Conservation (phyloP, 1,284 basidiomycete species). For the Fomitopsis betulina region DNA sequence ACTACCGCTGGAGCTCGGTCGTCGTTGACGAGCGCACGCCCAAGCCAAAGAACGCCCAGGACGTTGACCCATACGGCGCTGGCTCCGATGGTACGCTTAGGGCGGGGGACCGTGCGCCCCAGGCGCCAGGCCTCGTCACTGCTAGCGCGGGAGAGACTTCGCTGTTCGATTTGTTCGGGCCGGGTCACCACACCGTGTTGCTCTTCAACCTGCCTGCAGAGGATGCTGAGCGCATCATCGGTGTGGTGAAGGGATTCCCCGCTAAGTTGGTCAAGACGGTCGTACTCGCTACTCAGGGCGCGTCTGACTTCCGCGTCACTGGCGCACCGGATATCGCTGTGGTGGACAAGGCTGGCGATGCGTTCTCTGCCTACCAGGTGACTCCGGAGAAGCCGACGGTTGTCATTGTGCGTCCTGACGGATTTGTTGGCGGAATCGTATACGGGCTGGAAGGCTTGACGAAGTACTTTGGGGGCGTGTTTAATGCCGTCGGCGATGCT, state of each 20-base stretch:
- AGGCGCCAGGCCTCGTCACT: conserved; percentile 29
- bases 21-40: conserved; percentile 32
- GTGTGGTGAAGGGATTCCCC: conserved; percentile 16
- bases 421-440: not conserved
- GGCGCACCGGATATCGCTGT: no score
- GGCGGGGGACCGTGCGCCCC: conserved; percentile 26
- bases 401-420: not conserved
- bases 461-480: not conserved
- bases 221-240: not conserved
- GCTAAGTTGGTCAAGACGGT: not conserved
- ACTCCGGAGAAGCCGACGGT: not conserved
- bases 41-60: conserved; percentile 1
- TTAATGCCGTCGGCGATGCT: not conserved
- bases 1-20: conserved; percentile 19
- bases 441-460: not conserved
- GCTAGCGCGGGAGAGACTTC: conserved; percentile 1
- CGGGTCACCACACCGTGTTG: conserved; percentile 22
- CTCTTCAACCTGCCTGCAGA: conserved; percentile 12
- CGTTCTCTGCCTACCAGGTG: not conserved
- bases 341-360: not conserved
- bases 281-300: not conserved
- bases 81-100: conserved; percentile 15
- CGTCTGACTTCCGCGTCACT: no score
- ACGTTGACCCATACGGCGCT: conserved; percentile 15
- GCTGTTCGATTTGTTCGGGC: conserved; percentile 20